Conservation (phyloP, 257 asterid genomes). For the Lantana camara region DNA sequence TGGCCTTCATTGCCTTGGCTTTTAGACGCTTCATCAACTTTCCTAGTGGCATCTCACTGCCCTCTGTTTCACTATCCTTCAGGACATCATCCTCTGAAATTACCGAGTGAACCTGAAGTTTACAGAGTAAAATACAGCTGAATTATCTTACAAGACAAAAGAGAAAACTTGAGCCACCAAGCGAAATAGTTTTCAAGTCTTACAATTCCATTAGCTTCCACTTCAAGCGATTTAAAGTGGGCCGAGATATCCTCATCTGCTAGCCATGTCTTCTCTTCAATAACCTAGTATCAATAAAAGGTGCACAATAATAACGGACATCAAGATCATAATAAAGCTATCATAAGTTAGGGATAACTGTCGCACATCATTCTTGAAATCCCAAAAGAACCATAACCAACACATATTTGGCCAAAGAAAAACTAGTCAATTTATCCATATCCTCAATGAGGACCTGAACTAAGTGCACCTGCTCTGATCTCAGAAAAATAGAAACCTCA, state of each 20-base stretch:
- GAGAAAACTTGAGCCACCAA: conserved; percentile 5
- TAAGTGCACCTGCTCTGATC: conserved; percentile 13
- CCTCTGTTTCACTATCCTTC: conserved; percentile 94
- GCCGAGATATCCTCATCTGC: conserved; percentile 76
- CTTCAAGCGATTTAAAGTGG: conserved; percentile 76
- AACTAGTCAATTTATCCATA: not conserved
- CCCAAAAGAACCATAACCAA: conserved; percentile 1
- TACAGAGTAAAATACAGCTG: conserved; percentile 24
- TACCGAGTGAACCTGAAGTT: conserved; percentile 60
- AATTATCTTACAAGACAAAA: conserved; percentile 20
- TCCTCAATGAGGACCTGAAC: conserved; percentile 20
- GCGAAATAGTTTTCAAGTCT: conserved; percentile 28
- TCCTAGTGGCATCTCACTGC: conserved; percentile 89
- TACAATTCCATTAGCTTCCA: conserved; percentile 83
- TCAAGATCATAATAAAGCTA: conserved; percentile 25
- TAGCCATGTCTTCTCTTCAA: conserved; percentile 81
- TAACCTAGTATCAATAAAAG: conserved; percentile 47
- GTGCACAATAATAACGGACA: conserved; percentile 30
- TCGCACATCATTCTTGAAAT: conserved; percentile 11
- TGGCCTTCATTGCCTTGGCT: conserved; percentile 82
- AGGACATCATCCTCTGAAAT: conserved; percentile 66
- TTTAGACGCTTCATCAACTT: conserved; percentile 86
- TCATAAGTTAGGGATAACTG: not conserved
- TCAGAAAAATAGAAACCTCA: conserved; percentile 23
- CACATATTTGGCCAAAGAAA: not conserved